Base-by-base conservation (phyloP, 2,329 filamentous ascomycete genomes). In the Lecanicillium sp. region DNA sequence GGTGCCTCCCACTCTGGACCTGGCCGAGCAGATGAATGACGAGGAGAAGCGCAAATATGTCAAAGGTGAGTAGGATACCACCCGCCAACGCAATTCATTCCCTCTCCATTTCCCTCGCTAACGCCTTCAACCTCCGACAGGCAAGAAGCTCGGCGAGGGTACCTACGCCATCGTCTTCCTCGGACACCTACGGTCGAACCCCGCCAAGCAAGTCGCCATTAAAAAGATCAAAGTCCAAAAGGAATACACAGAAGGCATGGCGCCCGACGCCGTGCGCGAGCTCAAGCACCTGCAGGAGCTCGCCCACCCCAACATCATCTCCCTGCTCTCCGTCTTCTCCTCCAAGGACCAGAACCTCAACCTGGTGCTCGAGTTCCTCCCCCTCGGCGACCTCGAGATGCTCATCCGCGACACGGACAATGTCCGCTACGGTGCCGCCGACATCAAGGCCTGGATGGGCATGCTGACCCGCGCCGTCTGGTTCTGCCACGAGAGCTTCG, bases 381-480 rank as follows among this genome's bases (percentile, higher is more conserved):
- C 90, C 0, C 77, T 87, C n/a, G 90, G 92, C 48, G 92, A 98
- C 62, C 74, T 98, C 19, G 87, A 97, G 62, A 87, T 89, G 74
- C 77, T 98, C 43, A 94, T 95, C 59, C 86, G 87, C 59, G 89
- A 97, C 62, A 79, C 76, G 20, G 75, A 81, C 33, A 69, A 69
- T 39, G 81, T 96, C 33, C 78, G 80, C 39, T 97, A 97, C 60
- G 85, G 85, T 45, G 77, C 79, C 10, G 84, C 86, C 14, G 92
- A 98, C 60, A 88, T 97, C 61, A 98, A 98, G 61, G 84, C 88
- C 13, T 98, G 92, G 92, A 94, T 96, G 82, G 86, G 85, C 46
- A 97, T 97, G 92, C 74, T 97, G n/a, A 77, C 77, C 19, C 81
- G 90, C 30, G 92, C 85, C 18, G 79, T 97, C 19, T 94, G 87